These are phyloP conservation scores for Megacollybia marginata DNA, from an alignment of 768 basidiomycete genomes.

Conservation along the genomic window DNA sequence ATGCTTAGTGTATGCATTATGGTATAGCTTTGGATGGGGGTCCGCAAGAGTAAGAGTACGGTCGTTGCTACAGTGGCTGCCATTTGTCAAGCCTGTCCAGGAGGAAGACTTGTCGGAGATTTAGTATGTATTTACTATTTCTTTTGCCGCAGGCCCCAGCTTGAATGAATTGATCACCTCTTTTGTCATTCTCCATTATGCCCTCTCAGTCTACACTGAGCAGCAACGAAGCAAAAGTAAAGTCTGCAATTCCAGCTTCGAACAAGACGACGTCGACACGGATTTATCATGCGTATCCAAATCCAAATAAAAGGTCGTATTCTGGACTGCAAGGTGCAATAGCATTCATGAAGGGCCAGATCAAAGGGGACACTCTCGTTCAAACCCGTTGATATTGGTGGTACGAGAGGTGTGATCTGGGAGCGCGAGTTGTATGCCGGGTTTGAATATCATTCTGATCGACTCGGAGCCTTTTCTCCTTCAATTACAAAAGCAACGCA, in stretches of 20 bases:
- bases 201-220: slow-evolving; percentile 65
- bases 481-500: too few relatives aligned
- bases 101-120: too few relatives aligned
- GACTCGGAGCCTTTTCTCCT: slow-evolving; percentile 88
- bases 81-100: too few relatives aligned
- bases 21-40: too few relatives aligned
- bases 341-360: slow-evolving; percentile 58
- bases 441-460: slow-evolving; percentile 76
- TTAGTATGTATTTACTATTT: too few relatives aligned
- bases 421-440: slow-evolving; percentile 84
- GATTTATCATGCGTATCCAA: slow-evolving; percentile 76
- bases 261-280: slow-evolving; percentile 50
- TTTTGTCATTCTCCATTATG: slow-evolving; percentile 49
- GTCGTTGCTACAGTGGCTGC: too few relatives aligned
- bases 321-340: slow-evolving; percentile 83
- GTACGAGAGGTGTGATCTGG: slow-evolving; percentile 87
- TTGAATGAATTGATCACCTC: too few relatives aligned
- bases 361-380: slow-evolving; percentile 52
- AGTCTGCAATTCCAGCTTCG: slow-evolving; percentile 12
- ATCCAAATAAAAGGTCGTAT: slow-evolving; percentile 76
- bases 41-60: too few relatives aligned
- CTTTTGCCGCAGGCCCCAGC: too few relatives aligned
- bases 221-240: slow-evolving; percentile 62
- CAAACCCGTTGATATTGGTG: slow-evolving; percentile 76
- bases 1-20: too few relatives aligned